Base-by-base conservation (phyloP, 441 rosid species). In the Geranium incanum region DNA sequence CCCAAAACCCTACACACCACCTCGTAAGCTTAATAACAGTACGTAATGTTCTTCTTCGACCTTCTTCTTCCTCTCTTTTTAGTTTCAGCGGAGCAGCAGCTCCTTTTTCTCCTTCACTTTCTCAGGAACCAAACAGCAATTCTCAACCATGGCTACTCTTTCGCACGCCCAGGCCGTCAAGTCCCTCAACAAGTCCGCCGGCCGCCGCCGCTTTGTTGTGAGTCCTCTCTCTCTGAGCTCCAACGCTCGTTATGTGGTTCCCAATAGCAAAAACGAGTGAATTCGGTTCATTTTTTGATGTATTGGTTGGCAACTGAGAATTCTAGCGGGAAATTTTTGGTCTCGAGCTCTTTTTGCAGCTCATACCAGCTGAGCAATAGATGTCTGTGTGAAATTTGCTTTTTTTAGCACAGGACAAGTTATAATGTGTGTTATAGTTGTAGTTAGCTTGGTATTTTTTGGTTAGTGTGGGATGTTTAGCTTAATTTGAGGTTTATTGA, bases 191-290 rank as follows among this genome's bases (percentile, higher is more conserved):
- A 86, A 72, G 70, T 84, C 86, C 36, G 72, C 83, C 15, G 97
- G 96, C 21, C 85, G 96, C 68, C 83, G 87, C 78, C 92, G 92
- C 77, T 92, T 95, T 75, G 84, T 84, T 71, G 99, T 94, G 70
- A 60, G 88, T 62, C 18, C 75, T 9, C 55, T 52, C n/a, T 72
- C 66, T 39, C 66, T 9, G 6, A 50, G 15, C 62, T 33, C 36
- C 18, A 37, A 0, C 12, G 43, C 11, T 12, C 3, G 1, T 66
- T 6, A 18, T 11, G 23, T 52, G 2, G 1, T 57, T 37, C 9
- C 19, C 11, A 59, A 21, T 48, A 0, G 18, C 39, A 62, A 8
- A 62, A 62, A 18, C 15, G 63, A 57, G 63, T 4, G 60, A 52
- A 52, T 15, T 57, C 0, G 63, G 16, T 57, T 57, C 16, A 18